A percentile compares a stretch with the other conserved stretches of the same genome.
phyloP scores from a whole-genome alignment of 2,329 filamentous ascomycete species.

The Hypomyces perniciosus region DNA sequence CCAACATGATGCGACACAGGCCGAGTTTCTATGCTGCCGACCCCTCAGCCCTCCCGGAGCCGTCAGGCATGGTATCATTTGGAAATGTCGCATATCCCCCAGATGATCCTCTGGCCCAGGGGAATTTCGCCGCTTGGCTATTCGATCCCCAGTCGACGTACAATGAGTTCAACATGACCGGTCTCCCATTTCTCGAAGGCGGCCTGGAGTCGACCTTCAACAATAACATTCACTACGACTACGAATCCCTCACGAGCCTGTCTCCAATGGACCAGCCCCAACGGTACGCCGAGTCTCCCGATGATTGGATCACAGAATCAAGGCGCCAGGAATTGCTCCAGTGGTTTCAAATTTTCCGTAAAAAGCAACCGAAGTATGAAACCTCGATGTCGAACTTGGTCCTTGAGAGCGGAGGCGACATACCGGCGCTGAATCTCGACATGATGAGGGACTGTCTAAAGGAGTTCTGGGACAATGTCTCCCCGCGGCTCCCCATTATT shows the following conservation, averaged over 20 bases:
- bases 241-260: constrained; percentile 42
- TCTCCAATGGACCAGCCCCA: constrained; percentile 41
- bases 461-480: constrained; percentile 85
- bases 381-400: constrained; percentile 28
- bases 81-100: constrained; percentile 17
- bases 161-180: constrained; percentile 36
- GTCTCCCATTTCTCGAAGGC: constrained; percentile 42
- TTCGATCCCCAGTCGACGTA: constrained; percentile 41
- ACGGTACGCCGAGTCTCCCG: constrained; percentile 32
- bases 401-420: constrained; percentile 36
- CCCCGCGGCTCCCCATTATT: constrained; percentile 78
- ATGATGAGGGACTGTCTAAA: constrained; percentile 81
- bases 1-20: constrained; percentile 33
- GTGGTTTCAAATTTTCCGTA: constrained; percentile 38
- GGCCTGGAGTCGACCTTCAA: constrained; percentile 47
- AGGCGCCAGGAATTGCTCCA: constrained; percentile 40
- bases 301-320: constrained; percentile 39
- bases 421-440: constrained; percentile 57
- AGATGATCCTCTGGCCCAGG: constrained; percentile 32
- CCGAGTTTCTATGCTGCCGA: constrained; percentile 31
- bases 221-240: constrained; percentile 46
- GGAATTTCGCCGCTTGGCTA: constrained; percentile 47
- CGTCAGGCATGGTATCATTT: constrained; percentile 28
- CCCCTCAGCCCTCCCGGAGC: constrained; percentile 24
- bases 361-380: constrained; percentile 38